Evolutionary conservation across 1,284 basidiomycete genomes (phyloP).

Genomic region (Moesziomyces parantarcticus): DNA sequence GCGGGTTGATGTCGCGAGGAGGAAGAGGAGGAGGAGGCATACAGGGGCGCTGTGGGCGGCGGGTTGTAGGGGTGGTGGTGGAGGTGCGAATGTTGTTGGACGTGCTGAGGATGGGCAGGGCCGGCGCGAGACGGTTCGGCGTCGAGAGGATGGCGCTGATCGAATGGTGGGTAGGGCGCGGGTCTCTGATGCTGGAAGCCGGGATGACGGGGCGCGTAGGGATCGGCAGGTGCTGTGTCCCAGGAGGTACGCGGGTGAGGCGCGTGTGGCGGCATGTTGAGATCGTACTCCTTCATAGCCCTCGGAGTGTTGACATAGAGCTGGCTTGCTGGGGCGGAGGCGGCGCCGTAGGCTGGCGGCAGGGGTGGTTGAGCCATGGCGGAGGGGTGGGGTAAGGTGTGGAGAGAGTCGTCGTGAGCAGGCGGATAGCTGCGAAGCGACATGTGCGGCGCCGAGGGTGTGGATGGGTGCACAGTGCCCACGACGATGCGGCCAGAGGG

Average conservation of each 20-base stretch:
- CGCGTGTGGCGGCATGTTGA: conserved; percentile 7
- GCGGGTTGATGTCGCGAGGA: conserved; percentile 11
- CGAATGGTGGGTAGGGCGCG: conserved; percentile 24
- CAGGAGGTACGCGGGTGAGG: conserved; percentile 10
- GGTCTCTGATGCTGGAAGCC: conserved; percentile 17
- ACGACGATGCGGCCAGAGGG: too few relatives aligned
- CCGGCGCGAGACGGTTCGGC: conserved; percentile 19
- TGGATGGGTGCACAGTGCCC: too few relatives aligned
- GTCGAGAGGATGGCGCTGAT: conserved; percentile 18
- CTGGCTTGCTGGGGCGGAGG: conserved; percentile 8
- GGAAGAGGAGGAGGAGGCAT: conserved; percentile 25
- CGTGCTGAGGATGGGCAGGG: conserved; percentile 19
- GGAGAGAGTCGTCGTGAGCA: not conserved
- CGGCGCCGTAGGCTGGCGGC: conserved; percentile 14
- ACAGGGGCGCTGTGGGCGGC: conserved; percentile 10
- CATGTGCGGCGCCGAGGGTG: not conserved
- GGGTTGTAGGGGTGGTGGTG: conserved; percentile 28
- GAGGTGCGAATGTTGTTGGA: conserved; percentile 21
- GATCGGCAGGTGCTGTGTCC: conserved; percentile 15
- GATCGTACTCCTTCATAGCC: conserved; percentile 33
- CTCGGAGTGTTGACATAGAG: conserved; percentile 28
- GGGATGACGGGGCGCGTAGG: conserved; percentile 20
- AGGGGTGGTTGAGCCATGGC: conserved; percentile 34
- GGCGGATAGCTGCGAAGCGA: conserved; percentile 6
- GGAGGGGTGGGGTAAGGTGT: conserved; percentile 4